Evolutionary conservation across 192 early-diverging fungal genomes (phyloP).

Genomic region (Backusella sp.): DNA sequence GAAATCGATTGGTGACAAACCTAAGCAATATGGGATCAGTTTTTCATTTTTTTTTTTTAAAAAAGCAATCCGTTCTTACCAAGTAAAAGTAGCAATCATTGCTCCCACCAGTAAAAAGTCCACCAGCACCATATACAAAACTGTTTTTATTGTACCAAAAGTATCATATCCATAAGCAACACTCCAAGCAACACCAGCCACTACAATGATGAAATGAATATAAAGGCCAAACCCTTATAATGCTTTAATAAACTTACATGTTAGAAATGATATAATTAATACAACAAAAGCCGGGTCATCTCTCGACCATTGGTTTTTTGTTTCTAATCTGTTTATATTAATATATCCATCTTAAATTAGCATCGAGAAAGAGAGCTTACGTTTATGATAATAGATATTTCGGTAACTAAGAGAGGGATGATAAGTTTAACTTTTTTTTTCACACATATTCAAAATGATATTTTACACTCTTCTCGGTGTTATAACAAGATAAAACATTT

Average conservation of each 20-base stretch:
- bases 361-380: conserved; percentile 42
- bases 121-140: conserved; percentile 79
- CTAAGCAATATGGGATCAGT: conserved; percentile 28
- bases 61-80: conserved; percentile 45
- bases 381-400: conserved; percentile 96
- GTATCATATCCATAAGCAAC: conserved; percentile 66
- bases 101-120: conserved; percentile 78
- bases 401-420: conserved; percentile 63
- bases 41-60: too few species aligned
- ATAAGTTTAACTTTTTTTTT: background rate
- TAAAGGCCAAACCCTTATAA: background rate
- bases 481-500: conserved; percentile 85
- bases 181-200: conserved; percentile 80
- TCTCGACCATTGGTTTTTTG: conserved; percentile 97
- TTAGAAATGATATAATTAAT: conserved; percentile 65
- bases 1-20: conserved; percentile 78
- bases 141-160: conserved; percentile 66
- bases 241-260: conserved; percentile 1
- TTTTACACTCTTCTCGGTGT: conserved; percentile 79
- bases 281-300: conserved; percentile 98
- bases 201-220: conserved; percentile 36
- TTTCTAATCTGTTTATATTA: conserved; percentile 56
- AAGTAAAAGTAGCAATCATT: conserved; percentile 66
- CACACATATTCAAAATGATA: background rate
- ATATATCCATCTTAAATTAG: background rate